Percentiles rank a stretch among this genome's conserved stretches.
phyloP scores from a whole-genome alignment of 2,329 filamentous ascomycete genomes.

The Hypoxylon sp. region DNA sequence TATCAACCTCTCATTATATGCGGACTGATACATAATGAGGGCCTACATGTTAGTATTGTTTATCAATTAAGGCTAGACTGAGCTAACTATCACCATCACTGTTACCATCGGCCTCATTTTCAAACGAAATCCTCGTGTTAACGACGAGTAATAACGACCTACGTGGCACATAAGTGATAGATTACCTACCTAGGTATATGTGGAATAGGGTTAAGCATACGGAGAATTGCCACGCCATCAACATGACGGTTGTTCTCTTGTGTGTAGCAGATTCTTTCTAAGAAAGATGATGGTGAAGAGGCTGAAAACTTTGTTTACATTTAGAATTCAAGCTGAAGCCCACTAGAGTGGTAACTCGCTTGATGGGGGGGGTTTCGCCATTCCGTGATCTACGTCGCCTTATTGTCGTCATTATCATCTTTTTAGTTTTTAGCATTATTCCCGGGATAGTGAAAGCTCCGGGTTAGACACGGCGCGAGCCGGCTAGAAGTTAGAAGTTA shows the following conservation, averaged over 20 bases:
- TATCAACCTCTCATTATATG: not conserved
- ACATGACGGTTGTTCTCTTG: constrained; percentile 6
- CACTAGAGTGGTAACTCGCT: not conserved
- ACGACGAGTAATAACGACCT: constrained; percentile 19
- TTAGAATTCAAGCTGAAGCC: not conserved
- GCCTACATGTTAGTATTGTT: constrained; percentile 15
- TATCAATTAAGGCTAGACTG: constrained; percentile 32
- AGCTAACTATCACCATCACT: constrained; percentile 37
- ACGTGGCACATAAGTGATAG: not conserved
- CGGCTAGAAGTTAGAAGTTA: constrained; percentile 17
- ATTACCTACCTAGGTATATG: not conserved
- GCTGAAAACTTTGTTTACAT: constrained; percentile 22
- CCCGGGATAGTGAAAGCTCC: constrained; percentile 12
- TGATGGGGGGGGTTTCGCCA: not conserved
- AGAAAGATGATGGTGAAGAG: not conserved
- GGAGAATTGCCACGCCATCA: constrained; percentile 3
- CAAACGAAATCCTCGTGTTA: constrained; percentile 30
- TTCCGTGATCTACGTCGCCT: not conserved
- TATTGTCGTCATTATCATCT: constrained; percentile 17
- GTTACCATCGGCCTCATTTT: constrained; percentile 39
- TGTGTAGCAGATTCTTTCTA: not conserved
- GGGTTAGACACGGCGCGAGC: constrained; percentile 35
- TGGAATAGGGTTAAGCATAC: not conserved
- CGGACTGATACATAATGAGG: constrained; percentile 11
- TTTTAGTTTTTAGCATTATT: constrained; percentile 8